Evolutionary conservation across 2,329 filamentous ascomycete species (phyloP).

Genomic region (Seiridium cupressi): DNA sequence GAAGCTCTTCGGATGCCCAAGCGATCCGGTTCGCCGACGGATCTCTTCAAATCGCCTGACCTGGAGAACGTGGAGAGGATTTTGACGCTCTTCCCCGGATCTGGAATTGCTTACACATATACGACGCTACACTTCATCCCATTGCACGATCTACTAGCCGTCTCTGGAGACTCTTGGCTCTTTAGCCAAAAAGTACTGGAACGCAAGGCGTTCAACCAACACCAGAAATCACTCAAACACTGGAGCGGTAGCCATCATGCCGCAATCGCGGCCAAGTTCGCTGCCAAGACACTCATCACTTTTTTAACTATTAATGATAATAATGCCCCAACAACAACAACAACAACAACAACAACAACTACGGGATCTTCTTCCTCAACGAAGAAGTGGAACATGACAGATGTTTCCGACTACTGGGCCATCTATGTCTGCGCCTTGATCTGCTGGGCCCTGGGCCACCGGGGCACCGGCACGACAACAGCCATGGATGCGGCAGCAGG

Average conservation of each 20-base stretch:
- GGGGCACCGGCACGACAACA: not conserved
- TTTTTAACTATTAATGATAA: conserved; percentile 35
- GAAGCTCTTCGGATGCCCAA: conserved; percentile 25
- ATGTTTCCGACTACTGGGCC: conserved; percentile 82
- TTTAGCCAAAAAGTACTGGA: conserved; percentile 53
- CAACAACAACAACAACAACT: not conserved
- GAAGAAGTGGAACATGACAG: conserved; percentile 50
- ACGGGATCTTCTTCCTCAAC: not conserved
- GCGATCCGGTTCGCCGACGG: conserved; percentile 14
- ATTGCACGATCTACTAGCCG: conserved; percentile 55
- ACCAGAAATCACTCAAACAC: conserved; percentile 43
- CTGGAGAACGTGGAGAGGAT: conserved; percentile 27
- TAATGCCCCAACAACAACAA: not conserved
- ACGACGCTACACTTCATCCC: conserved; percentile 57
- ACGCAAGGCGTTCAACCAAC: conserved; percentile 40
- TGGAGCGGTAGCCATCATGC: conserved; percentile 33
- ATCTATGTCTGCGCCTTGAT: conserved; percentile 59
- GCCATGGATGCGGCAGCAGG: not conserved
- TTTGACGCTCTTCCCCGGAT: conserved; percentile 40
- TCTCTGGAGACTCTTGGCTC: conserved; percentile 58
- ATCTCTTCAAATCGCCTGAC: conserved; percentile 18
- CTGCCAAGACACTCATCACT: conserved; percentile 48
- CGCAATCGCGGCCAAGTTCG: conserved; percentile 44
- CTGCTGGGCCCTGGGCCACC: conserved; percentile 55
- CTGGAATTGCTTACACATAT: conserved; percentile 49